These are phyloP conservation scores for Neofusicoccum laricinum DNA, from an alignment of 2,329 filamentous ascomycete genomes.

Conservation along the genomic window DNA sequence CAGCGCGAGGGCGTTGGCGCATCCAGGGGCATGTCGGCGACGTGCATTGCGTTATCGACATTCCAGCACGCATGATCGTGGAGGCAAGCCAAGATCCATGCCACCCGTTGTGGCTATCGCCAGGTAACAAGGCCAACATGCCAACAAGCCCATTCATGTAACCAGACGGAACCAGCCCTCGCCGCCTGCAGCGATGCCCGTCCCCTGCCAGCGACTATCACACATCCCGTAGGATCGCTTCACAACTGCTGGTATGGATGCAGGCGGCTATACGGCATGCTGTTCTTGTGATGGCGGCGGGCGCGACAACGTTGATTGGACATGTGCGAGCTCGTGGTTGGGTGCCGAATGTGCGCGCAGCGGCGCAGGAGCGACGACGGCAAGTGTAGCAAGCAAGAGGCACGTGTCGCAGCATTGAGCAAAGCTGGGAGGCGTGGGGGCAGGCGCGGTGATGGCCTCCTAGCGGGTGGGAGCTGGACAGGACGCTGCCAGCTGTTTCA, in stretches of 20 bases:
- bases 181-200: background rate
- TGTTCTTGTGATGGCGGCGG: background rate
- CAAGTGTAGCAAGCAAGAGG: background rate
- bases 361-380: background rate
- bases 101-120: background rate
- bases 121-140: background rate
- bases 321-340: background rate
- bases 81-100: conserved; percentile 11
- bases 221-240: background rate
- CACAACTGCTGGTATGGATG: background rate
- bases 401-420: background rate
- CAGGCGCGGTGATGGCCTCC: background rate
- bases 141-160: background rate
- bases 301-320: background rate
- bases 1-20: background rate
- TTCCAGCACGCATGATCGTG: conserved; percentile 2
- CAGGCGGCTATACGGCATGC: background rate
- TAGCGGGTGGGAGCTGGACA: background rate
- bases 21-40: background rate
- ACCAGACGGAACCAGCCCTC: background rate
- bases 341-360: background rate
- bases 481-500: background rate
- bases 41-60: conserved; percentile 10
- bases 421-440: background rate
- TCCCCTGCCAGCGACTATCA: background rate